Percentiles rank a stretch among this genome's conserved stretches.
Evolutionary conservation across 1,284 basidiomycete genomes (phyloP).

Genomic region (Malassezia sp.): DNA sequence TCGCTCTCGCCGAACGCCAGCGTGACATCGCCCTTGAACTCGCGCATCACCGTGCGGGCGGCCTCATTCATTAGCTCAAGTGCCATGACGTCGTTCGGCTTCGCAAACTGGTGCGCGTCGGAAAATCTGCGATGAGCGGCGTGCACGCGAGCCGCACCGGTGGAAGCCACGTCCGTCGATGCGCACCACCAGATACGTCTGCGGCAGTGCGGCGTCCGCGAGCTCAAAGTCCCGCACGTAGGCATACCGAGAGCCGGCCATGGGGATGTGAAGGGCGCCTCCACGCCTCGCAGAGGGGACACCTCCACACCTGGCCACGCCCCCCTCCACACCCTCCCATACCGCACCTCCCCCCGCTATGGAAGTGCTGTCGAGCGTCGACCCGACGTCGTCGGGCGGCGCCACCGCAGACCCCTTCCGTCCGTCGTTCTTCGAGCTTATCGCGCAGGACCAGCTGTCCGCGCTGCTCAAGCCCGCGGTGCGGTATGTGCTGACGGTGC

Average conservation of each 20-base stretch:
- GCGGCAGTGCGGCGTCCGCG: conserved; percentile 71
- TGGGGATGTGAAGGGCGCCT: conserved; percentile 43
- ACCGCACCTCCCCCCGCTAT: conserved; percentile 10
- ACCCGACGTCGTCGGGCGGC: conserved; percentile 25
- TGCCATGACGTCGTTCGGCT: conserved; percentile 82
- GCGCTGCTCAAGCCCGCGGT: conserved; percentile 86
- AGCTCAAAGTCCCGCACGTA: conserved; percentile 86
- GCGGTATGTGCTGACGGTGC: conserved; percentile 82
- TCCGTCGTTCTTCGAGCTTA: conserved; percentile 86
- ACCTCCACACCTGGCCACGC: too few relatives aligned
- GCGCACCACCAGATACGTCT: conserved; percentile 72
- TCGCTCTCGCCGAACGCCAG: conserved; percentile 86
- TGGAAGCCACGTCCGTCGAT: conserved; percentile 93
- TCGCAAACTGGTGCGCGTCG: conserved; percentile 65
- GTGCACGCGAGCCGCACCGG: conserved; percentile 52
- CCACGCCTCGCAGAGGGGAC: neutral
- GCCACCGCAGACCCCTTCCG: conserved; percentile 50
- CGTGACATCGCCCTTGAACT: conserved; percentile 33
- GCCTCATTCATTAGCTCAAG: conserved; percentile 85
- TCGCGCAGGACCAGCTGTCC: conserved; percentile 86
- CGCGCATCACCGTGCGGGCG: conserved; percentile 64
- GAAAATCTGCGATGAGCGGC: conserved; percentile 61
- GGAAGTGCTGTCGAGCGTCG: conserved; percentile 30
- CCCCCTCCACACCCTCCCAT: neutral
- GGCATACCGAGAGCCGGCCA: conserved; percentile 84